Conservation (phyloP, 225 moss, liverwort and hornwort genomes). For the Pleurozium schreberi region DNA sequence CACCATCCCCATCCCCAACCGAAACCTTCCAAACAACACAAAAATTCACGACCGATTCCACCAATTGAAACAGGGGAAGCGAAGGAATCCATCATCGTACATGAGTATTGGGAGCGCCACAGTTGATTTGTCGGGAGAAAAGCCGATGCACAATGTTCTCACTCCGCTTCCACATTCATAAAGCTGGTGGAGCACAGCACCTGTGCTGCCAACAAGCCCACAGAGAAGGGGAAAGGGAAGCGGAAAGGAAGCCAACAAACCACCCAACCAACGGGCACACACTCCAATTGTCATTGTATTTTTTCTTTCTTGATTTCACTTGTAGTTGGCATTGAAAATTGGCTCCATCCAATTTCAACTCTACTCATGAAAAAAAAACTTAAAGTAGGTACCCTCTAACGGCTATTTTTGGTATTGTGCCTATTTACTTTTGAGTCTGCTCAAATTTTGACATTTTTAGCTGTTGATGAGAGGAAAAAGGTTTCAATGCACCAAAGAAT, state of each 20-base stretch:
- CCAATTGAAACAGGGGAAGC: neutral
- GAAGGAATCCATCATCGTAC: neutral
- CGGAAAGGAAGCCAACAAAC: neutral
- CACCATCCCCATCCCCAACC: too few species aligned
- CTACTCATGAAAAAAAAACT: too few species aligned
- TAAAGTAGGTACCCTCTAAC: too few species aligned
- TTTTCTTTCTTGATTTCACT: too few species aligned
- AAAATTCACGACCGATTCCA: neutral
- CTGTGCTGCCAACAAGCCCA: slow-evolving; percentile 62
- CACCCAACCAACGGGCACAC: neutral
- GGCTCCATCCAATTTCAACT: too few species aligned
- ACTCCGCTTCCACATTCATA: slow-evolving; percentile 84
- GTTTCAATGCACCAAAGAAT: too few species aligned
- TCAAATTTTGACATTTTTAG: too few species aligned
- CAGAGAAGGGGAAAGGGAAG: neutral
- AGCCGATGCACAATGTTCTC: slow-evolving; percentile 88
- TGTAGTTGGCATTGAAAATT: too few species aligned
- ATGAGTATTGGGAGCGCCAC: slow-evolving; percentile 56
- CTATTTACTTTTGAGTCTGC: too few species aligned
- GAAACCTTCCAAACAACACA: neutral
- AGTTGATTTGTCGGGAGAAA: slow-evolving; percentile 65
- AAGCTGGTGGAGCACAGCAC: slow-evolving; percentile 37
- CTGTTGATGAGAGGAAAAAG: too few species aligned
- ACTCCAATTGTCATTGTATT: too few species aligned
- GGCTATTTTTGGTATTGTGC: too few species aligned